phyloP scores from a whole-genome alignment of 2,329 filamentous ascomycete genomes.

The Calonectria fujianensis region DNA sequence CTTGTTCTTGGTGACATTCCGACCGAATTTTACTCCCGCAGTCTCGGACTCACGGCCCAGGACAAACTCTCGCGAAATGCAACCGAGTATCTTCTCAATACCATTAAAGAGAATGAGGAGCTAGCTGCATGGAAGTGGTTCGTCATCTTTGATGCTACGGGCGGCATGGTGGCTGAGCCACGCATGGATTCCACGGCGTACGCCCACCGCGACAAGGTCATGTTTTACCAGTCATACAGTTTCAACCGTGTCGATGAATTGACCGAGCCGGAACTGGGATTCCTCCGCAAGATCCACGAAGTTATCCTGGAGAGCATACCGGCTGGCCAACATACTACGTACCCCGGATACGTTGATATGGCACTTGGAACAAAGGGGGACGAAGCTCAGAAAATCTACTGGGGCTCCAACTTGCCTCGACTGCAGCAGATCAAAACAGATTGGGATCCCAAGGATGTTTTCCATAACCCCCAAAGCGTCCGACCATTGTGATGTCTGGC shows the following conservation, averaged over 20 bases:
- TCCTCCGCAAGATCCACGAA: not conserved
- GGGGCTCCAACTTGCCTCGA: not conserved
- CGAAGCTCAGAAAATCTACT: not conserved
- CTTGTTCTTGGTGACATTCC: not conserved
- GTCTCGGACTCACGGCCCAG: not conserved
- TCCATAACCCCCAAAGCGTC: constrained; percentile 4
- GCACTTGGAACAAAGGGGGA: not conserved
- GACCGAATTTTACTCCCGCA: constrained; percentile 16
- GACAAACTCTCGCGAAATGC: not conserved
- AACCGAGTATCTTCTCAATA: not conserved
- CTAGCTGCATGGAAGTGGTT: not conserved
- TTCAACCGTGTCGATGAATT: not conserved
- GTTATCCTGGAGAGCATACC: not conserved
- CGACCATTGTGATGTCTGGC: not conserved
- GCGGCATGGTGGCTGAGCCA: constrained; percentile 63
- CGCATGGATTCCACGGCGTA: not conserved
- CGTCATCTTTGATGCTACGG: constrained; percentile 66
- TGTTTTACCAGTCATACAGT: not conserved
- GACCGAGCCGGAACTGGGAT: not conserved
- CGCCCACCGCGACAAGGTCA: not conserved
- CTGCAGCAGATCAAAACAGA: not conserved
- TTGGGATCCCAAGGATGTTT: constrained; percentile 9
- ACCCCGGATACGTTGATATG: not conserved
- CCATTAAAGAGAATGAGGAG: constrained; percentile 5
- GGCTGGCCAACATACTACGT: not conserved